These are phyloP conservation scores for Xylaria sp. DNA, from an alignment of 2,329 filamentous ascomycete genomes.

Conservation along the genomic window DNA sequence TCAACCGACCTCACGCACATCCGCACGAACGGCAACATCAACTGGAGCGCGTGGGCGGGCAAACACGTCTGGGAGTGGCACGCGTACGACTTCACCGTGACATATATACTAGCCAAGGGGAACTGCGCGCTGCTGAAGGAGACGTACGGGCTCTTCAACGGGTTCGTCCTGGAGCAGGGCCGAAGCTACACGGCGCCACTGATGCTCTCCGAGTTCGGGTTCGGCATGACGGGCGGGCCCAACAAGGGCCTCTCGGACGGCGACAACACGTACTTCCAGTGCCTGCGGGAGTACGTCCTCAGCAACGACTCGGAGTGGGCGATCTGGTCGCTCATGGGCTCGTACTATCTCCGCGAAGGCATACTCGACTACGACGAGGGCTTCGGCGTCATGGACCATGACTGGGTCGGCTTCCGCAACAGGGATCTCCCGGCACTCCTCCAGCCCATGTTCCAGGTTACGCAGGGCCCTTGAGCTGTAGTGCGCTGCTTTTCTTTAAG, in stretches of 20 bases:
- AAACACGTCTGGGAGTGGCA: conserved; percentile 68
- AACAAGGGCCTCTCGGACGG: conserved; percentile 49
- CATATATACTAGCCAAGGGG: conserved; percentile 48
- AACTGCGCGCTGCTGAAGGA: conserved; percentile 50
- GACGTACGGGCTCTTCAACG: conserved; percentile 54
- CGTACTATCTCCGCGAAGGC: conserved; percentile 62
- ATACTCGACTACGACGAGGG: conserved; percentile 57
- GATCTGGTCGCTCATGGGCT: conserved; percentile 63
- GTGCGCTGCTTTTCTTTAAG: neutral
- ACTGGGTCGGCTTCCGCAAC: conserved; percentile 51
- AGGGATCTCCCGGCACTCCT: conserved; percentile 37
- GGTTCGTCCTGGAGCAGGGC: conserved; percentile 58
- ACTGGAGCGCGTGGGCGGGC: conserved; percentile 51
- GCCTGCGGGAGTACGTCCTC: conserved; percentile 58
- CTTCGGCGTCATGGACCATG: conserved; percentile 55
- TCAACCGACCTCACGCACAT: conserved; percentile 58
- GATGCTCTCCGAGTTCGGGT: conserved; percentile 65
- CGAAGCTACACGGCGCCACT: conserved; percentile 57
- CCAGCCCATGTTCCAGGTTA: conserved; percentile 47
- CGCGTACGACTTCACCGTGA: conserved; percentile 61
- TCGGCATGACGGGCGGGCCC: conserved; percentile 52
- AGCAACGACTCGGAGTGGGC: conserved; percentile 65
- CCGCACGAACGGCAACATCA: conserved; percentile 45
- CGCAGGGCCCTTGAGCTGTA: conserved; percentile 46
- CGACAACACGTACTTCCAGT: conserved; percentile 56